Percentiles rank a stretch among this genome's conserved stretches.
phyloP scores from a whole-genome alignment of 345 rosid genomes.

The Corchorus olitorius region DNA sequence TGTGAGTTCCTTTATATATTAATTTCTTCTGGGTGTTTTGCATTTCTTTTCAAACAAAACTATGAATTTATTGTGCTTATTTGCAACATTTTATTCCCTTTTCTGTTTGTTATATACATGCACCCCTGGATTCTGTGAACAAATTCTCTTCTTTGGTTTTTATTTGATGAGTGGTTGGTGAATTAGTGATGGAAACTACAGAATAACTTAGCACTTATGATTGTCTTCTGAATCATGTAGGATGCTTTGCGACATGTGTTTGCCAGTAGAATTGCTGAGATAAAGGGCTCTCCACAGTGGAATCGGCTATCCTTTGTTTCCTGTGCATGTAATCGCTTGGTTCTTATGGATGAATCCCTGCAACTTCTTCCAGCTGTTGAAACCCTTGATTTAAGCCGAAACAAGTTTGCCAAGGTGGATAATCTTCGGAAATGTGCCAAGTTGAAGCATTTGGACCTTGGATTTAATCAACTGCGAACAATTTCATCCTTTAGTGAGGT shows the following conservation, averaged over 20 bases:
- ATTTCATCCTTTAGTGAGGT: conserved; percentile 79
- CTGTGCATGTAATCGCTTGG: conserved; percentile 76
- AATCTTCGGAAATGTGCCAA: conserved; percentile 78
- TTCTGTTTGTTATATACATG: not conserved
- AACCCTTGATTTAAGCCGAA: conserved; percentile 95
- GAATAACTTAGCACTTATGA: conserved; percentile 17
- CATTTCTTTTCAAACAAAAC: not conserved
- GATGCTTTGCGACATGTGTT: conserved; percentile 93
- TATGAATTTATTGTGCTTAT: not conserved
- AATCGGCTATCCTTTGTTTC: conserved; percentile 83
- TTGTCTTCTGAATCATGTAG: conserved; percentile 39
- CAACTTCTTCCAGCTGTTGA: conserved; percentile 96
- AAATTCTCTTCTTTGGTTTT: conserved; percentile 6
- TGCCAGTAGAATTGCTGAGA: conserved; percentile 90
- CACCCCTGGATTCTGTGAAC: not conserved
- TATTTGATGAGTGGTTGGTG: not conserved
- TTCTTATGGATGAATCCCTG: conserved; percentile 96
- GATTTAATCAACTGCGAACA: conserved; percentile 83
- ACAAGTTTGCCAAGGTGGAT: conserved; percentile 89
- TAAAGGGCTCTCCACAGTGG: conserved; percentile 88
- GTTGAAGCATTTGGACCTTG: conserved; percentile 91
- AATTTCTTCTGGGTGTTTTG: not conserved
- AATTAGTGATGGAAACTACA: conserved; percentile 11
- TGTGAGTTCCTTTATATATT: conserved; percentile 45
- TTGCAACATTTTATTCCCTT: not conserved